Evolutionary conservation across 1,284 basidiomycete genomes (phyloP).

Genomic region (Pascua guehoae): DNA sequence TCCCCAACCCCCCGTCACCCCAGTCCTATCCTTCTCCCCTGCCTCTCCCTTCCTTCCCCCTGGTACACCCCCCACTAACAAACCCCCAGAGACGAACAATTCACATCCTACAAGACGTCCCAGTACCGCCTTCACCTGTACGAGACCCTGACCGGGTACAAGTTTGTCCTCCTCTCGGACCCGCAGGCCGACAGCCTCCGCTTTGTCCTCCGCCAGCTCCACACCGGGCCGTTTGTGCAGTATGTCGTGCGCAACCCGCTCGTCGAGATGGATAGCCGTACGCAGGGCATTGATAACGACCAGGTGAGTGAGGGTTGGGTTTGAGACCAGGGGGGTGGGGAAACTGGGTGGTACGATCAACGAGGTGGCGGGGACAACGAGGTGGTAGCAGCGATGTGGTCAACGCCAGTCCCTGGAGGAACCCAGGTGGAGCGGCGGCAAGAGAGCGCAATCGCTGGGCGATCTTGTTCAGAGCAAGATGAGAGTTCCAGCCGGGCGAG

Average conservation of each 20-base stretch:
- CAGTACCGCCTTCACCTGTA: slow-evolving; percentile 90
- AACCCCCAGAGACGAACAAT: slow-evolving; percentile 71
- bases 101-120: slow-evolving; percentile 85
- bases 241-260: slow-evolving; percentile 90
- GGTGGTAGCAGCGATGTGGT: too few relatives aligned
- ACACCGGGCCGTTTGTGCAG: slow-evolving; percentile 89
- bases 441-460: too few relatives aligned
- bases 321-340: background rate
- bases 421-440: too few relatives aligned
- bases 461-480: too few relatives aligned
- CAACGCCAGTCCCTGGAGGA: too few relatives aligned
- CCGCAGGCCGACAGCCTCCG: slow-evolving; percentile 76
- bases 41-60: background rate
- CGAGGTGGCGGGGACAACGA: background rate
- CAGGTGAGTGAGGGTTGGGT: slow-evolving; percentile 29
- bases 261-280: slow-evolving; percentile 71
- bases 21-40: background rate
- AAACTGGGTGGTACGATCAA: background rate
- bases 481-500: too few relatives aligned
- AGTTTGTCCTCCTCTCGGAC: slow-evolving; percentile 91
- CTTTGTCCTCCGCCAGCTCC: slow-evolving; percentile 79
- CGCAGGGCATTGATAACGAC: slow-evolving; percentile 84
- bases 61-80: background rate
- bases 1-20: too few relatives aligned
- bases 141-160: slow-evolving; percentile 88